A percentile compares a stretch with the other conserved stretches of the same genome.
These are phyloP conservation scores for Bipolaris oryzae DNA, from an alignment of 2,329 filamentous ascomycete species.

Conservation along the genomic window DNA sequence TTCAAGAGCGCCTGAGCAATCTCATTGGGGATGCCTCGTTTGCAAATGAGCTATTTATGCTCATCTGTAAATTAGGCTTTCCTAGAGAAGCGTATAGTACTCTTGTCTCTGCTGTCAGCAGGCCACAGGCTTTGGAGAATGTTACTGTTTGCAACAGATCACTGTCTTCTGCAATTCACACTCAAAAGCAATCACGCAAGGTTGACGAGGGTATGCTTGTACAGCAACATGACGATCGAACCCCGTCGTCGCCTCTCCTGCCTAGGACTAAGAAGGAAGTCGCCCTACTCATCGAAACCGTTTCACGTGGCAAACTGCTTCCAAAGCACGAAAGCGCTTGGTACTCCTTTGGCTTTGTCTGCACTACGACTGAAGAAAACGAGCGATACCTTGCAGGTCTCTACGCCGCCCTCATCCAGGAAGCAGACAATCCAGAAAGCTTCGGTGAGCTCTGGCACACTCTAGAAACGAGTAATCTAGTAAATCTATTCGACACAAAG, in stretches of 20 bases:
- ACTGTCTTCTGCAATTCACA: not conserved
- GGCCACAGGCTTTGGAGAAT: not conserved
- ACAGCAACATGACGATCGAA: not conserved
- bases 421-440: not conserved
- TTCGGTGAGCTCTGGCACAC: constrained; percentile 21
- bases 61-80: constrained; percentile 17
- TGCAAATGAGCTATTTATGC: constrained; percentile 8
- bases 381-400: constrained; percentile 12
- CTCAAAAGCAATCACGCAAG: not conserved
- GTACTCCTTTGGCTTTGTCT: constrained; percentile 25
- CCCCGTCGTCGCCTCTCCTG: not conserved
- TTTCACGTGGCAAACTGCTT: not conserved
- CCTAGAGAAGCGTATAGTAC: constrained; percentile 15
- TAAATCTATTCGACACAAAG: constrained; percentile 13
- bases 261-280: constrained; percentile 13
- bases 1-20: constrained; percentile 2
- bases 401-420: constrained; percentile 15
- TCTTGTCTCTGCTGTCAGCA: constrained; percentile 5
- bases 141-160: not conserved
- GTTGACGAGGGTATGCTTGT: not conserved
- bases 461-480: constrained; percentile 5
- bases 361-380: constrained; percentile 11
- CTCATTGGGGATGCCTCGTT: constrained; percentile 14
- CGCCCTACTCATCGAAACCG: not conserved
- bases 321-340: constrained; percentile 6